Conservation (phyloP, 371 early-diverging fungal genomes). For the Mucor racemosus region DNA sequence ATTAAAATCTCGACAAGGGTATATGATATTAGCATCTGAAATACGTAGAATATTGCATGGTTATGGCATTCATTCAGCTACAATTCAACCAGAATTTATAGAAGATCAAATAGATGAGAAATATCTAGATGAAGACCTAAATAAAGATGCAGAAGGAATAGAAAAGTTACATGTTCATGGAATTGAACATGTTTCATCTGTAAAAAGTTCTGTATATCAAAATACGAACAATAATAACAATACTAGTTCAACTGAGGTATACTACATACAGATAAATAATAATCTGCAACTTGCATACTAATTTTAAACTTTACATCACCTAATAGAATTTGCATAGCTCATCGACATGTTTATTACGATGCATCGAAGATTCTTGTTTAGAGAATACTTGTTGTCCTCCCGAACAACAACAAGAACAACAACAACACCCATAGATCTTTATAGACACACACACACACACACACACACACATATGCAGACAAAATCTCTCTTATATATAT, state of each 20-base stretch:
- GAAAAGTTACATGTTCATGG: background rate
- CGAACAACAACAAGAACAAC: constrained; percentile 7
- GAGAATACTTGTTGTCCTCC: constrained; percentile 34
- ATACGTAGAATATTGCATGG: constrained; percentile 78
- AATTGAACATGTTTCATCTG: background rate
- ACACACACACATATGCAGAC: background rate
- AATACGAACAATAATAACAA: background rate
- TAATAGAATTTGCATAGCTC: constrained; percentile 21
- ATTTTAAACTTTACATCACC: background rate
- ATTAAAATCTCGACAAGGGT: constrained; percentile 58
- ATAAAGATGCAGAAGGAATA: background rate
- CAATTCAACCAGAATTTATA: constrained; percentile 90
- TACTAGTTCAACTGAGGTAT: constrained; percentile 12
- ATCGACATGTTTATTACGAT: constrained; percentile 32
- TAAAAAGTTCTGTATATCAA: background rate
- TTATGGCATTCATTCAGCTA: constrained; percentile 85
- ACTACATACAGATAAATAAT: background rate
- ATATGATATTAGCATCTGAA: constrained; percentile 67
- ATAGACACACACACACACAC: background rate
- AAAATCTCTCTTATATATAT: constrained; percentile 1
- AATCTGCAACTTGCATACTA: background rate
- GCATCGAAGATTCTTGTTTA: constrained; percentile 30
- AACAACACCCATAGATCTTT: background rate
- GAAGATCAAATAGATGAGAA: constrained; percentile 23
- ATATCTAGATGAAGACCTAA: background rate